These are phyloP conservation scores for Glycine soja DNA, from an alignment of 306 rosid genomes.

Conservation along the genomic window DNA sequence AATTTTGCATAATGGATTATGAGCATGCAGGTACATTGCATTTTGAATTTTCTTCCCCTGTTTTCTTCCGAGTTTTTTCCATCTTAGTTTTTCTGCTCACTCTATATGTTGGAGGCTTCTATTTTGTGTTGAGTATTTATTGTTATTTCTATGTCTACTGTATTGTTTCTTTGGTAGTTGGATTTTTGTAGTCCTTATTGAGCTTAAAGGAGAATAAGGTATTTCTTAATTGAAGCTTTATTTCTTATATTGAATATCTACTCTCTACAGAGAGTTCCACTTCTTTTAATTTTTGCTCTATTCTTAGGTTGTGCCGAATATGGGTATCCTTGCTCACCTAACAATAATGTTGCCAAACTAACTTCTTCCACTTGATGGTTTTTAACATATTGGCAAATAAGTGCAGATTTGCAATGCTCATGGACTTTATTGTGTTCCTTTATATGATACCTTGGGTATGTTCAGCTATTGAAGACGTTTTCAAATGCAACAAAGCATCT, in stretches of 20 bases:
- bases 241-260: conserved; percentile 23
- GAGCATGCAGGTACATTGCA: conserved; percentile 83
- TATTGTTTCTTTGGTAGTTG: conserved; percentile 17
- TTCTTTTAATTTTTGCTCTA: conserved; percentile 23
- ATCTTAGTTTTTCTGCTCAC: conserved; percentile 22
- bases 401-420: conserved; percentile 98
- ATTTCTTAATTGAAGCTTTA: conserved; percentile 26
- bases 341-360: conserved; percentile 28
- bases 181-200: not conserved
- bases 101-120: not conserved
- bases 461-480: conserved; percentile 85
- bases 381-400: conserved; percentile 45
- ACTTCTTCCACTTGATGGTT: conserved; percentile 28
- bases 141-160: conserved; percentile 25
- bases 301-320: conserved; percentile 10
- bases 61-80: conserved; percentile 7
- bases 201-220: conserved; percentile 20
- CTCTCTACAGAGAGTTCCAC: not conserved
- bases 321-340: conserved; percentile 30
- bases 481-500: conserved; percentile 68
- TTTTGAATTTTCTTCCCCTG: conserved; percentile 25
- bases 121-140: not conserved
- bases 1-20: conserved; percentile 87
- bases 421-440: conserved; percentile 92
- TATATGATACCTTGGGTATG: conserved; percentile 92